phyloP scores from a whole-genome alignment of 768 basidiomycete genomes.

The Russula earlei region DNA sequence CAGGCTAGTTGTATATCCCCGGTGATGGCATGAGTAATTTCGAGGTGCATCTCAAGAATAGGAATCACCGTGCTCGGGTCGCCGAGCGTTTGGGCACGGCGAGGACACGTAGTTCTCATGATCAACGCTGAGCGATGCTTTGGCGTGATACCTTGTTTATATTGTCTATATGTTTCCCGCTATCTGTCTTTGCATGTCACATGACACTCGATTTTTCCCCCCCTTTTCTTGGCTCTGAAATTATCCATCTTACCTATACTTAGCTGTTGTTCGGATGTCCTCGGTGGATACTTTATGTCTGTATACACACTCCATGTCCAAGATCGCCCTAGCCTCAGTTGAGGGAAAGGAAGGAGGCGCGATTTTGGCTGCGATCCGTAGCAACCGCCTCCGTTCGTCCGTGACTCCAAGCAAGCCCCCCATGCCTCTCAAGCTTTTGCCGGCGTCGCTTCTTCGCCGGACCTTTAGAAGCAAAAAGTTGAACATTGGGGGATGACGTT shows the following conservation, averaged over 20 bases:
- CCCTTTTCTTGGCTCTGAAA: slow-evolving; percentile 11
- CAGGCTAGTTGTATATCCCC: slow-evolving; percentile 14
- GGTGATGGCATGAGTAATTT: slow-evolving; percentile 53
- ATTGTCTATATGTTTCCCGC: slow-evolving; percentile 18
- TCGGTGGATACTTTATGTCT: slow-evolving; percentile 17
- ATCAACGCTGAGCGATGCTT: slow-evolving; percentile 9
- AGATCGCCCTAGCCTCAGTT: background rate
- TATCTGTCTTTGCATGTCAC: slow-evolving; percentile 18
- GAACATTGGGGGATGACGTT: no score
- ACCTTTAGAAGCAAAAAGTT: no score
- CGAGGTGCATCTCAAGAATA: slow-evolving; percentile 85
- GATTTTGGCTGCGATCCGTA: no score
- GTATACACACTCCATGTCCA: slow-evolving; percentile 13
- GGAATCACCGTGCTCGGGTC: slow-evolving; percentile 68
- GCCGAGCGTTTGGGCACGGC: slow-evolving; percentile 38
- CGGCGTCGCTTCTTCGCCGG: no score
- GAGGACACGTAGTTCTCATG: slow-evolving; percentile 13
- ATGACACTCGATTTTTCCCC: background rate
- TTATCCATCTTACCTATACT: slow-evolving; percentile 19
- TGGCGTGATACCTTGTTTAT: slow-evolving; percentile 12
- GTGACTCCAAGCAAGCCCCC: no score
- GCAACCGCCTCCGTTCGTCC: no score
- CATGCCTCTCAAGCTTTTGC: no score
- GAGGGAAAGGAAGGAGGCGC: background rate
- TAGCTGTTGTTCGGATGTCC: slow-evolving; percentile 19